Evolutionary conservation across 768 basidiomycete genomes (phyloP).

Genomic region (Mycena metata): DNA sequence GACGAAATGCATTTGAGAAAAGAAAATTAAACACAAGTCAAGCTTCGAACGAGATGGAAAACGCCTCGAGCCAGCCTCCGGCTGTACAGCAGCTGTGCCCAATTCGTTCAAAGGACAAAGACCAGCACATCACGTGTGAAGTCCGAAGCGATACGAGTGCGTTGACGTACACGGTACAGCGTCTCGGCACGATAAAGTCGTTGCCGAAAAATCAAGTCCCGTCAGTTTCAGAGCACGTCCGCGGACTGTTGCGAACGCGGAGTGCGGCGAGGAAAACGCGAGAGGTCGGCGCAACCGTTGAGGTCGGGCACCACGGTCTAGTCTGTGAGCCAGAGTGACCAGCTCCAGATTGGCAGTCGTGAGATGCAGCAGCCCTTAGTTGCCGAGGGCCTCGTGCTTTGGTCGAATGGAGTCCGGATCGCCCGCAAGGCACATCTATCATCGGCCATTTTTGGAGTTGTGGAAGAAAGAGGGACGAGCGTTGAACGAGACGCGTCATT

Average conservation of each 20-base stretch:
- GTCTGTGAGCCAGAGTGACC: background rate
- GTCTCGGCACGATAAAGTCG: background rate
- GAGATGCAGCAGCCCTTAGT: slow-evolving; percentile 25
- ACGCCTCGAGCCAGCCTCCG: background rate
- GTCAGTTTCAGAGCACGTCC: background rate
- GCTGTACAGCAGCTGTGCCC: no score
- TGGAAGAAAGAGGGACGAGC: background rate
- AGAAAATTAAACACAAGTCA: background rate
- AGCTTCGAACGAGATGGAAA: background rate
- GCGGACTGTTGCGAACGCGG: background rate
- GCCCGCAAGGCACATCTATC: slow-evolving; percentile 4
- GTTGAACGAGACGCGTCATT: background rate
- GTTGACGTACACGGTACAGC: background rate
- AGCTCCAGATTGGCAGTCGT: background rate
- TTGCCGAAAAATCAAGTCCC: background rate
- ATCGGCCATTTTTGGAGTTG: background rate
- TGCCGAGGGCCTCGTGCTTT: slow-evolving; percentile 25
- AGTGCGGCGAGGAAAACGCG: background rate
- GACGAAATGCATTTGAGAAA: no score
- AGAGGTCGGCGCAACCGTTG: slow-evolving; percentile 8
- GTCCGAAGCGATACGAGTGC: background rate
- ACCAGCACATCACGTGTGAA: slow-evolving; percentile 4
- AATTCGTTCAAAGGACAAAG: background rate
- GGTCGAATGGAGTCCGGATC: slow-evolving; percentile 9
- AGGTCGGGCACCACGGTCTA: slow-evolving; percentile 8